Conservation (phyloP, 768 basidiomycete genomes). For the Tephrocybe sp. region DNA sequence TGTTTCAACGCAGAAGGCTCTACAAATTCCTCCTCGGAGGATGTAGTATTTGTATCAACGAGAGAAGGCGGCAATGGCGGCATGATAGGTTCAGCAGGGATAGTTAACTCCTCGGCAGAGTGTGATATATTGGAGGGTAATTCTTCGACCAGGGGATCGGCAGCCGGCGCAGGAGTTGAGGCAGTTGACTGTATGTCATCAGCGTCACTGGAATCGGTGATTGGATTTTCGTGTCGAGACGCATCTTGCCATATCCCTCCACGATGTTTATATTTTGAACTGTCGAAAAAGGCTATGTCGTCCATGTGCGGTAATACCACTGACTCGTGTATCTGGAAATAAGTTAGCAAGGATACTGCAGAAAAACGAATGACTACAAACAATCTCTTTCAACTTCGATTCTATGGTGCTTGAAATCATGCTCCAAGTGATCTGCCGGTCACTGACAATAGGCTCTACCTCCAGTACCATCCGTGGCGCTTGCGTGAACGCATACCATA, state of each 20-base stretch:
- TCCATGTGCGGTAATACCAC: conserved; percentile 98
- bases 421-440: conserved; percentile 91
- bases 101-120: conserved; percentile 21
- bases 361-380: conserved; percentile 36
- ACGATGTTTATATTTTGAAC: conserved; percentile 55
- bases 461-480: conserved; percentile 85
- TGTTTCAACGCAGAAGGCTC: conserved; percentile 28
- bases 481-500: conserved; percentile 96
- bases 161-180: conserved; percentile 34
- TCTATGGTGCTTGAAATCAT: conserved; percentile 93
- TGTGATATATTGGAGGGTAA: conserved; percentile 6
- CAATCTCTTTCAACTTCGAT: conserved; percentile 83
- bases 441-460: conserved; percentile 93
- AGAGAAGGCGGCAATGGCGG: conserved; percentile 6
- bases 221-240: conserved; percentile 39
- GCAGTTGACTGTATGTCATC: conserved; percentile 33
- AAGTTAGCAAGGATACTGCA: background rate
- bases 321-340: conserved; percentile 81
- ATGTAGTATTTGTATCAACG: conserved; percentile 8
- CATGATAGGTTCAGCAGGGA: conserved; percentile 5
- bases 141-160: conserved; percentile 9
- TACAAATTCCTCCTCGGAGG: conserved; percentile 12
- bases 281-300: conserved; percentile 95
- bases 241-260: conserved; percentile 93
- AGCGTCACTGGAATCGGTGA: conserved; percentile 12